Evolutionary conservation across 2,329 filamentous ascomycete genomes (phyloP).

Genomic region (Seiridium cupressi): DNA sequence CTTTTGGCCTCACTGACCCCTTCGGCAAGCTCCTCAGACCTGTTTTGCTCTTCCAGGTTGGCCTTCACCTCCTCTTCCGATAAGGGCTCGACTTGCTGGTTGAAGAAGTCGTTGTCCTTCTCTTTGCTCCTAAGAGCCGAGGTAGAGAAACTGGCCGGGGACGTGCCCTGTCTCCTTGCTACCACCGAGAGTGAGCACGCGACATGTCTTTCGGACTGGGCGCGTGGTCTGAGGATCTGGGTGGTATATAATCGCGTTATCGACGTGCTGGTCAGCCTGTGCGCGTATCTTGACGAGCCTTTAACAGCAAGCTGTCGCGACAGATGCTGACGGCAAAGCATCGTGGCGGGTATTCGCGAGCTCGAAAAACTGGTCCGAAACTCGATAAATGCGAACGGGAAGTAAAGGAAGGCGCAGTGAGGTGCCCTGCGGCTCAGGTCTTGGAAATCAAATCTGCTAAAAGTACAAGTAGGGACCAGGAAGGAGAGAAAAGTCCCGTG

Average conservation of each 20-base stretch:
- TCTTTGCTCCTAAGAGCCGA: conserved; percentile 33
- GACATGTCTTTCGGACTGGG: conserved; percentile 15
- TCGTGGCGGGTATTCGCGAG: conserved; percentile 12
- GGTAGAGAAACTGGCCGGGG: conserved; percentile 34
- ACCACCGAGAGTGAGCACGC: conserved; percentile 17
- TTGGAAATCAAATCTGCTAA: not conserved
- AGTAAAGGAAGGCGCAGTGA: not conserved
- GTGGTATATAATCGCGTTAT: conserved; percentile 23
- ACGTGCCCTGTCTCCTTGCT: conserved; percentile 8
- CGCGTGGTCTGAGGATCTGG: conserved; percentile 12
- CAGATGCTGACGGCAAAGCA: conserved; percentile 31
- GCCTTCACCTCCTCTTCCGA: conserved; percentile 53
- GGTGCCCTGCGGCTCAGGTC: not conserved
- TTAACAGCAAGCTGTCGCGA: conserved; percentile 26
- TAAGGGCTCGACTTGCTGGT: conserved; percentile 45
- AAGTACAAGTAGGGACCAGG: not conserved
- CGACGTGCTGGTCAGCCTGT: conserved; percentile 16
- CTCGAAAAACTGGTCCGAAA: conserved; percentile 1
- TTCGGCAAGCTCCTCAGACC: conserved; percentile 37
- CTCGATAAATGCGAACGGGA: not conserved
- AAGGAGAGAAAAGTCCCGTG: not conserved
- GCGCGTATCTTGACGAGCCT: conserved; percentile 18
- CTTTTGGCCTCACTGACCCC: conserved; percentile 46
- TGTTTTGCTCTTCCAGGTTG: conserved; percentile 42
- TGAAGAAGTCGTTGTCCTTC: conserved; percentile 49